phyloP scores from a whole-genome alignment of 2,329 filamentous ascomycete species.

The Talaromyces marneffei region DNA sequence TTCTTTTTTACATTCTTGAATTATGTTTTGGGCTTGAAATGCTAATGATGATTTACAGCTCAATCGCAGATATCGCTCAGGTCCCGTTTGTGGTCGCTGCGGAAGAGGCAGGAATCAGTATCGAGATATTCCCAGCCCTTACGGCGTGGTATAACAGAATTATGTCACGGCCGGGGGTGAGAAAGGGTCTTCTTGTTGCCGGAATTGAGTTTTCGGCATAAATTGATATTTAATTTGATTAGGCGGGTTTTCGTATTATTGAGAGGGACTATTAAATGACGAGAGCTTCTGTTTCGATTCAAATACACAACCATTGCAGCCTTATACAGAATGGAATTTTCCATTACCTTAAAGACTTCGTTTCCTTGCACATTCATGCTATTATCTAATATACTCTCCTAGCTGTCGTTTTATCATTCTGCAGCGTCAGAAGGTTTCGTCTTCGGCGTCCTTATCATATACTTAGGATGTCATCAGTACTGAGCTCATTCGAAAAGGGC shows the following conservation, averaged over 20 bases:
- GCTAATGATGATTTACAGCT: background rate
- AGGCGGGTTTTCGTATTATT: too few species aligned
- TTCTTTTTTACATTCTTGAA: too few species aligned
- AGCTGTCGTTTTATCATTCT: background rate
- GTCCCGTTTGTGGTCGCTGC: background rate
- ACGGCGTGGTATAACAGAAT: constrained; percentile 1
- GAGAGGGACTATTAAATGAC: too few species aligned
- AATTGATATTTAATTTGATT: background rate
- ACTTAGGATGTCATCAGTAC: background rate
- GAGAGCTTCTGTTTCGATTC: background rate
- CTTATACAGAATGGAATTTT: background rate
- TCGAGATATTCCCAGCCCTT: background rate
- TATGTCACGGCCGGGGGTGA: background rate
- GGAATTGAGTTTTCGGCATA: background rate
- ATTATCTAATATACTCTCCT: background rate
- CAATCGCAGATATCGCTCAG: constrained; percentile 1
- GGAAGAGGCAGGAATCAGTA: background rate
- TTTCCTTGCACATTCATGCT: background rate
- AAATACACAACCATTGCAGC: background rate
- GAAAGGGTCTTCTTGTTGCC: background rate
- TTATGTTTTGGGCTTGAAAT: background rate
- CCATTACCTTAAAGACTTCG: background rate
- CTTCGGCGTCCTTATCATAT: background rate
- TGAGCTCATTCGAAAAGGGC: background rate
- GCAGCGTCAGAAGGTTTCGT: background rate